These are phyloP conservation scores for Cucumis cinereus DNA, from an alignment of 306 rosid species.

Conservation along the genomic window DNA sequence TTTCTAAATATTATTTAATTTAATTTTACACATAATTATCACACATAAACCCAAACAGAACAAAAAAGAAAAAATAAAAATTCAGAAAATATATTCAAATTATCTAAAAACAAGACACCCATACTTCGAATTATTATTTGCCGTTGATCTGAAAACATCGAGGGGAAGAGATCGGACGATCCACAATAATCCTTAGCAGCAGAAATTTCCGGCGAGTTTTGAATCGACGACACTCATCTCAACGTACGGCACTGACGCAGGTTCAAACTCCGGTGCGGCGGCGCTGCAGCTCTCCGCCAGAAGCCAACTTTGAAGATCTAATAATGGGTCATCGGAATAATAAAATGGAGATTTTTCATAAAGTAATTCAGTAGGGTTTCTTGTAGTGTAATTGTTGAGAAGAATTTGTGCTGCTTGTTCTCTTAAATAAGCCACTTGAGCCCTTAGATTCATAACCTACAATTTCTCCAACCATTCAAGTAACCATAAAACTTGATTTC, in stretches of 20 bases:
- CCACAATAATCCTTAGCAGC: background rate
- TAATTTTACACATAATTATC: background rate
- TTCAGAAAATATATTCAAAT: background rate
- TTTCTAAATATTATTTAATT: background rate
- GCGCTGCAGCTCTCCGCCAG: background rate
- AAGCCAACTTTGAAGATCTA: slow-evolving; percentile 4
- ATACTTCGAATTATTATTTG: background rate
- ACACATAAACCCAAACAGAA: background rate
- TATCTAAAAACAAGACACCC: background rate
- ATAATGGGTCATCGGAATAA: background rate
- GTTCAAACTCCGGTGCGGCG: background rate
- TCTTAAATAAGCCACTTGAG: slow-evolving; percentile 66
- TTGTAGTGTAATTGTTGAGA: slow-evolving; percentile 18
- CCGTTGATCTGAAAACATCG: background rate
- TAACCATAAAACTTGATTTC: background rate
- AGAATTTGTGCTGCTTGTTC: slow-evolving; percentile 61
- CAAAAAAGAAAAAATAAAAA: background rate
- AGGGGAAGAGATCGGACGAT: background rate
- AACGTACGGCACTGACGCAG: background rate
- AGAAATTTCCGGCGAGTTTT: background rate
- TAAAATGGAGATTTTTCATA: background rate
- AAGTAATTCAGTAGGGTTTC: slow-evolving; percentile 38
- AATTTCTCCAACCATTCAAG: background rate
- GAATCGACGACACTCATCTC: background rate
- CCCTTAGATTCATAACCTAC: slow-evolving; percentile 74